These are phyloP conservation scores for Dentiscutata heterogama DNA, from an alignment of 371 early-diverging fungal species.

Conservation along the genomic window DNA sequence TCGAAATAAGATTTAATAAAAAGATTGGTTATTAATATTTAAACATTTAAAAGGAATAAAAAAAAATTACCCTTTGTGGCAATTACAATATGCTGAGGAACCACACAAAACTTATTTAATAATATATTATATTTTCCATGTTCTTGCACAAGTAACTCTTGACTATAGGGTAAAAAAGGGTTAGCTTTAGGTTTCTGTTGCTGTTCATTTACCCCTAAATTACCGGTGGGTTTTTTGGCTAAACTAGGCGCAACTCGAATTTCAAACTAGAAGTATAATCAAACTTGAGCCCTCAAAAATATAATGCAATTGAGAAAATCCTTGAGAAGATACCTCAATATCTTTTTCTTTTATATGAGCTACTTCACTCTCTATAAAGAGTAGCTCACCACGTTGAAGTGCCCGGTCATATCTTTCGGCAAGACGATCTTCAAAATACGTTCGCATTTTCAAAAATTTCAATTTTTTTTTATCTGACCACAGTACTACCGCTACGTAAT, in stretches of 20 bases:
- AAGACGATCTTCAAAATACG: slow-evolving; percentile 7
- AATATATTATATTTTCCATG: slow-evolving; percentile 66
- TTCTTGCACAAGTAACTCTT: slow-evolving; percentile 67
- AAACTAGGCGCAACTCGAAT: slow-evolving; percentile 45
- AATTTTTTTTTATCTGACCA: too few relatives aligned
- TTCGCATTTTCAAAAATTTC: slow-evolving; percentile 23
- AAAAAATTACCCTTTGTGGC: slow-evolving; percentile 75
- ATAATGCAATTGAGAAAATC: background rate
- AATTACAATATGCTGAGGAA: slow-evolving; percentile 73
- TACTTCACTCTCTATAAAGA: slow-evolving; percentile 32
- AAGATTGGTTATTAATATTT: background rate
- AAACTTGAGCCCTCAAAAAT: background rate
- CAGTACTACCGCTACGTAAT: too few relatives aligned
- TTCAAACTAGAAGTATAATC: slow-evolving; percentile 32
- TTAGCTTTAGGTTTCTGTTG: slow-evolving; percentile 51
- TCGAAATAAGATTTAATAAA: slow-evolving; percentile 1
- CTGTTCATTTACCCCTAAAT: background rate
- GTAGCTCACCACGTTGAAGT: slow-evolving; percentile 22
- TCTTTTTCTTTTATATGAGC: background rate
- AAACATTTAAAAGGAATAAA: too few relatives aligned
- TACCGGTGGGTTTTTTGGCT: slow-evolving; percentile 37
- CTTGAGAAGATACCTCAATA: background rate
- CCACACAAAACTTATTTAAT: slow-evolving; percentile 82
- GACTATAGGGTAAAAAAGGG: slow-evolving; percentile 78
- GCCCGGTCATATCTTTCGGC: slow-evolving; percentile 29